phyloP scores from a whole-genome alignment of 2,329 filamentous ascomycete genomes.

The Beauveria rudraprayagi region DNA sequence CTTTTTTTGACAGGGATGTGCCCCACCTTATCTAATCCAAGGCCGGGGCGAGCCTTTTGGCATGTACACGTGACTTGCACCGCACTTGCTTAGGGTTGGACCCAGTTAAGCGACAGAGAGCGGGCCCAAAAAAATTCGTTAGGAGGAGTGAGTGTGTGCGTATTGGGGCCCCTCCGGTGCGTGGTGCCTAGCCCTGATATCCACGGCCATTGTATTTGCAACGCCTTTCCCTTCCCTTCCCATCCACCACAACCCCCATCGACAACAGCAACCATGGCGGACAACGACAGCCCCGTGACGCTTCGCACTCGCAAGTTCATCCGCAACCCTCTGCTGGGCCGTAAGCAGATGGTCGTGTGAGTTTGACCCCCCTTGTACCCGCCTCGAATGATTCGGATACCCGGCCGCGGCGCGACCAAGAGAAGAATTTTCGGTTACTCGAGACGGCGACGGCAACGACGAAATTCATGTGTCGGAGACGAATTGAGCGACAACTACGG shows the following conservation, averaged over 20 bases:
- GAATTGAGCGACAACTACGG: background rate
- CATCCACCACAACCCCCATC: conserved; percentile 21
- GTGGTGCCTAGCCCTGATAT: conserved; percentile 10
- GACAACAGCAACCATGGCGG: conserved; percentile 70
- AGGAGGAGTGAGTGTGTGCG: conserved; percentile 9
- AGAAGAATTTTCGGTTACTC: conserved; percentile 8
- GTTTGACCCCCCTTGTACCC: conserved; percentile 30
- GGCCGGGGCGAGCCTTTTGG: too few species aligned
- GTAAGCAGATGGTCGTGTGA: conserved; percentile 99
- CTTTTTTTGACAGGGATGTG: background rate
- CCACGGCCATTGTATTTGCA: conserved; percentile 9
- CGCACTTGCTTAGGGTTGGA: conserved; percentile 34
- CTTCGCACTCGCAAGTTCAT: conserved; percentile 99
- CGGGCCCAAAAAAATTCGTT: conserved; percentile 20
- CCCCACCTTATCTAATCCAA: background rate
- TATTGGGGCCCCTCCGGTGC: conserved; percentile 14
- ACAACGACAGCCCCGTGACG: conserved; percentile 68
- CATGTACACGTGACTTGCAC: conserved; percentile 1
- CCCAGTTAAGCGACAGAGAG: conserved; percentile 33
- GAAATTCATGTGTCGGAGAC: background rate
- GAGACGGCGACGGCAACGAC: background rate
- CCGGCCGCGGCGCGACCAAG: background rate
- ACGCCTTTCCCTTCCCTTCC: conserved; percentile 10
- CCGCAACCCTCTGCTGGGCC: conserved; percentile 96
- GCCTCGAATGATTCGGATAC: conserved; percentile 10